A percentile compares a stretch with the other conserved stretches of the same genome.
phyloP scores from a whole-genome alignment of 352 stramenopile genomes.

The Pythium rhizo-oryzae region DNA sequence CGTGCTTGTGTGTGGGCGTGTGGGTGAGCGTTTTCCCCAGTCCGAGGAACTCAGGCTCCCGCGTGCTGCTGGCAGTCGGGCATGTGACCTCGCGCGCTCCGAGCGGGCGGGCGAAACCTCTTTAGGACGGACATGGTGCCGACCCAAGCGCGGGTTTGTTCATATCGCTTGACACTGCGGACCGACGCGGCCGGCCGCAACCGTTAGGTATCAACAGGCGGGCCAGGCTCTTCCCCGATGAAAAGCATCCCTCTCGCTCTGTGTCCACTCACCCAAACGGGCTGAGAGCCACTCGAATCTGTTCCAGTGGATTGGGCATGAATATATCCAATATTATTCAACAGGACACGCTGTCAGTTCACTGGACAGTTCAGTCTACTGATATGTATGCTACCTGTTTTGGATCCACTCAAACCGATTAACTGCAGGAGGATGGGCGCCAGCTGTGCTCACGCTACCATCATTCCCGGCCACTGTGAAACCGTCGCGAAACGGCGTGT shows the following conservation, averaged over 20 bases:
- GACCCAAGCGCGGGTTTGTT: neutral
- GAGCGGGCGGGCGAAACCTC: neutral
- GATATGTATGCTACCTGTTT: no score
- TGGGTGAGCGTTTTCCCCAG: no score
- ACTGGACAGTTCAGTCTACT: no score
- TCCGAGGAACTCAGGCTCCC: no score
- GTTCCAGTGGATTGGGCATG: no score
- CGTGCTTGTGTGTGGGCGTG: no score
- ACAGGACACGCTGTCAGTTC: no score
- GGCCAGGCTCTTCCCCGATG: neutral
- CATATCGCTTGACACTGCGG: neutral
- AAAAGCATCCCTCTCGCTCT: neutral
- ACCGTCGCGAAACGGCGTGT: conserved; percentile 14
- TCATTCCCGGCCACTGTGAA: conserved; percentile 9
- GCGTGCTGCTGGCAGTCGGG: no score
- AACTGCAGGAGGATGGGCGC: neutral
- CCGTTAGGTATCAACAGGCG: conserved; percentile 26
- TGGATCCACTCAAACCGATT: neutral
- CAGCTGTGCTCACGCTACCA: conserved; percentile 6
- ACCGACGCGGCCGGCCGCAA: neutral
- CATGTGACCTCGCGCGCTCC: no score
- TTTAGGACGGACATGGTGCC: neutral
- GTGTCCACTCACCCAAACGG: neutral
- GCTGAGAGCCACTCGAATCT: no score
- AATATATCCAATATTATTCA: no score